A percentile compares a stretch with the other conserved stretches of the same genome.
Evolutionary conservation across 805 yeast genomes (phyloP).

Genomic region (Danielia reshetovae): DNA sequence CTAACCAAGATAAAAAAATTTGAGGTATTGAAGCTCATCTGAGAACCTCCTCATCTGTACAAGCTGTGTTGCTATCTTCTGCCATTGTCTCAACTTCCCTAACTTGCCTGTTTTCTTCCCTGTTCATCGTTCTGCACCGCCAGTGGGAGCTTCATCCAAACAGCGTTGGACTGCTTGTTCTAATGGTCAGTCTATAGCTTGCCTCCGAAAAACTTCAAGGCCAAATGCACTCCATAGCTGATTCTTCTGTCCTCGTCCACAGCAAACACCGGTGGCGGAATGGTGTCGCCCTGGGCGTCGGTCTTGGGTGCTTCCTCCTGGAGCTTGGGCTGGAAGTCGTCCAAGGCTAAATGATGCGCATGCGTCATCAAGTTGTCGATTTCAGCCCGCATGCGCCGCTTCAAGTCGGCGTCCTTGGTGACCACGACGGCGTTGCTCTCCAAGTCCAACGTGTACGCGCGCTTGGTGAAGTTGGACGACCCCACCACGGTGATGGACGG

Average conservation of each 20-base stretch:
- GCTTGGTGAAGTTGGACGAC: constrained; percentile 86
- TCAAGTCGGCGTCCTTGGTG: constrained; percentile 62
- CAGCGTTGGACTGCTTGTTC: too few species aligned
- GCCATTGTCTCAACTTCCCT: background rate
- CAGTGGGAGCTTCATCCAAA: too few species aligned
- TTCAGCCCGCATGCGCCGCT: constrained; percentile 56
- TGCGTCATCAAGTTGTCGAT: constrained; percentile 53
- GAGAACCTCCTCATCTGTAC: too few species aligned
- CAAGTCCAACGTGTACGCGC: constrained; percentile 84
- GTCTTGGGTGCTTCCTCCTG: constrained; percentile 8
- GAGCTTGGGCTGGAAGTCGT: constrained; percentile 51
- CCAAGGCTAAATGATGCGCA: constrained; percentile 49
- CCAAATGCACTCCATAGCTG: constrained; percentile 58
- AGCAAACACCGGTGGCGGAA: constrained; percentile 22
- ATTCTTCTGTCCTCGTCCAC: constrained; percentile 57
- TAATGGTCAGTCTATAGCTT: too few species aligned
- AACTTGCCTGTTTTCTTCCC: background rate
- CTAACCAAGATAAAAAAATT: too few species aligned
- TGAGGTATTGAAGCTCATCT: too few species aligned
- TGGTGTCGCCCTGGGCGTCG: constrained; percentile 16
- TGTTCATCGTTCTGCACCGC: too few species aligned
- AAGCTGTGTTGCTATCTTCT: background rate
- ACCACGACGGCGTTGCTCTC: constrained; percentile 82
- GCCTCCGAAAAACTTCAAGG: constrained; percentile 60
- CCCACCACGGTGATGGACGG: constrained; percentile 85